phyloP scores from a whole-genome alignment of 768 basidiomycete species.

The Tubosaeta sp. region DNA sequence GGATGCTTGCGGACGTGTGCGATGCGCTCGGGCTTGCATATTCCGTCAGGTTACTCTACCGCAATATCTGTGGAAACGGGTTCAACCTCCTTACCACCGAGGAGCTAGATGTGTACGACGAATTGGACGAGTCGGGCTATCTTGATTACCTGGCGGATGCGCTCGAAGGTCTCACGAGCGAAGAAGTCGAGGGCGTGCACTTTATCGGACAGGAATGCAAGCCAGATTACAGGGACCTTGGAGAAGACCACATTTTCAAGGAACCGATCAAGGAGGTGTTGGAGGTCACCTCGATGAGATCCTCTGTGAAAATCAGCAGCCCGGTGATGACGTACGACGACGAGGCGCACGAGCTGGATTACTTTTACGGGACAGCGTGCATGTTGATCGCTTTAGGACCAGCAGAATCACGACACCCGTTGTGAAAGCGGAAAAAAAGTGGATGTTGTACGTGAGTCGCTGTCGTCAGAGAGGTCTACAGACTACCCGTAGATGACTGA shows the following conservation, averaged over 20 bases:
- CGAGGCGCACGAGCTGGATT: background rate
- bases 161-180: background rate
- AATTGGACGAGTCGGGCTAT: background rate
- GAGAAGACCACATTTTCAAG: background rate
- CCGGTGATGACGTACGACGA: slow-evolving; percentile 2
- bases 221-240: no score
- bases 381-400: slow-evolving; percentile 10
- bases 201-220: background rate
- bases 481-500: no score
- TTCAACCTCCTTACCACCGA: background rate
- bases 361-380: slow-evolving; percentile 14
- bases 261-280: slow-evolving; percentile 5
- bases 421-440: background rate
- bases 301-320: background rate
- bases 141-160: background rate
- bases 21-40: slow-evolving; percentile 3
- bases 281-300: slow-evolving; percentile 11
- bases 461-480: no score
- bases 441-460: no score
- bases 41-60: slow-evolving; percentile 5
- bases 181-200: slow-evolving; percentile 3
- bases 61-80: rapidly evolving
- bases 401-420: background rate
- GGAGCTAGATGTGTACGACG: background rate
- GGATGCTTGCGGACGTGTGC: slow-evolving; percentile 2